Base-by-base conservation (phyloP, 305 asterid genomes). In the Solanum hybrid region DNA sequence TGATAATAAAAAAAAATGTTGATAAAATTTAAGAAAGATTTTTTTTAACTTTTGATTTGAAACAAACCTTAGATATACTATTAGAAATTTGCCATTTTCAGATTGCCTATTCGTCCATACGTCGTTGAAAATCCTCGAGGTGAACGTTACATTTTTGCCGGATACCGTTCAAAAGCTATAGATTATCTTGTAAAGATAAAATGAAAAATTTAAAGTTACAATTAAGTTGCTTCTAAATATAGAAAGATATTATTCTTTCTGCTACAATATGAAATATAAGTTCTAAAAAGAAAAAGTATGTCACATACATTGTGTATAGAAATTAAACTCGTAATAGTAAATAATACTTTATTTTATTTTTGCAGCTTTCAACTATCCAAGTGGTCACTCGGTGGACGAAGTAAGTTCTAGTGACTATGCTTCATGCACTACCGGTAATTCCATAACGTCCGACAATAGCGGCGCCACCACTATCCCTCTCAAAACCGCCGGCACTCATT, bases 381-480 rank as follows among this genome's bases (percentile, higher is more conserved):
- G 94, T 26, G 94, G 99, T 13, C 99, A 97, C 90, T 91, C 93
- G 0, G 99, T 96, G 80, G 97, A 95, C 7, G 98, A 97, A 92
- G 99, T 97, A 79, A 93, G 89, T 10, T 88, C 86, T 29, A 86
- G 29, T 40, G 99, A 95, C 91, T 97, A 95, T 91, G 71, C 88
- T n/a, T 14, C 95, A 4, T 97, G 99, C 96, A 89, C 92, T 40
- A 26, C 90, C 56, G 95, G 97, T 73, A 97, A 94, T 85, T 64
- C 98, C 89, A 84, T 97, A 17, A 27, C 91, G 71, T 24, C 99
- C 13, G 99, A 97, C 94, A 94, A 91, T 92, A 93, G 95, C 69
- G 98, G 99, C 92, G 95, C 96, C 92, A 95, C 99, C 91, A 90
- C 97, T 22, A 76, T 97, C 90, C 17, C 97, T 26, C 96, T 97